phyloP scores from a whole-genome alignment of 345 rosid species.

The Erysimum cheiranthoides region DNA sequence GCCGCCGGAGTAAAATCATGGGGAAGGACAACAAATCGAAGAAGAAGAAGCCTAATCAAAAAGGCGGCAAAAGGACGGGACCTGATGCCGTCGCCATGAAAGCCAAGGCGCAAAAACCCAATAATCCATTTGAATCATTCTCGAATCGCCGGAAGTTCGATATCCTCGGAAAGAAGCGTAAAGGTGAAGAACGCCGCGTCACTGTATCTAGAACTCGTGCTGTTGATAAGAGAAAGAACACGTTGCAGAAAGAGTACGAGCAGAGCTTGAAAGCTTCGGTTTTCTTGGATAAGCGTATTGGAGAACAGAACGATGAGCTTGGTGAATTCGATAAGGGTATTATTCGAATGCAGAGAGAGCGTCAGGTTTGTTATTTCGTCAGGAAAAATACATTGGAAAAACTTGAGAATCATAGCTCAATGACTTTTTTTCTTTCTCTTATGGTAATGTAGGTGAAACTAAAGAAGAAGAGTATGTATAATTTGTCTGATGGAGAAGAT shows the following conservation, averaged over 20 bases:
- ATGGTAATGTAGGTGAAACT: constrained; percentile 56
- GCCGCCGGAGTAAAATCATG: constrained; percentile 31
- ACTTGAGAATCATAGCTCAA: background rate
- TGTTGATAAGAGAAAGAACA: constrained; percentile 83
- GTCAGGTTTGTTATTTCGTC: constrained; percentile 55
- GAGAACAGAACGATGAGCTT: constrained; percentile 71
- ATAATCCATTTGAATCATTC: constrained; percentile 80
- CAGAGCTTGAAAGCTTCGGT: constrained; percentile 72
- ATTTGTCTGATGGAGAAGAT: constrained; percentile 88
- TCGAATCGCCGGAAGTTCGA: constrained; percentile 91
- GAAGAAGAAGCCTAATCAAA: constrained; percentile 54
- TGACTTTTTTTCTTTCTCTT: background rate
- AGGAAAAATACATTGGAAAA: background rate
- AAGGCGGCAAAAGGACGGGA: constrained; percentile 49
- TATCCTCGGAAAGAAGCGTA: constrained; percentile 83
- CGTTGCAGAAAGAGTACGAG: constrained; percentile 84
- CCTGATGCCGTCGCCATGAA: constrained; percentile 74
- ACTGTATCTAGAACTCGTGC: constrained; percentile 73
- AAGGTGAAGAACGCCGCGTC: constrained; percentile 80
- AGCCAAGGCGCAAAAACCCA: constrained; percentile 49
- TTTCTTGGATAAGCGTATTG: constrained; percentile 84
- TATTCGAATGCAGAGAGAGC: constrained; percentile 82
- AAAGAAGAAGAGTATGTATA: constrained; percentile 72
- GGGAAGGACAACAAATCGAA: constrained; percentile 37
- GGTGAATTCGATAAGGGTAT: constrained; percentile 84